Evolutionary conservation across 2,329 filamentous ascomycete genomes (phyloP).

Genomic region (Ceratocystis harringtonii): DNA sequence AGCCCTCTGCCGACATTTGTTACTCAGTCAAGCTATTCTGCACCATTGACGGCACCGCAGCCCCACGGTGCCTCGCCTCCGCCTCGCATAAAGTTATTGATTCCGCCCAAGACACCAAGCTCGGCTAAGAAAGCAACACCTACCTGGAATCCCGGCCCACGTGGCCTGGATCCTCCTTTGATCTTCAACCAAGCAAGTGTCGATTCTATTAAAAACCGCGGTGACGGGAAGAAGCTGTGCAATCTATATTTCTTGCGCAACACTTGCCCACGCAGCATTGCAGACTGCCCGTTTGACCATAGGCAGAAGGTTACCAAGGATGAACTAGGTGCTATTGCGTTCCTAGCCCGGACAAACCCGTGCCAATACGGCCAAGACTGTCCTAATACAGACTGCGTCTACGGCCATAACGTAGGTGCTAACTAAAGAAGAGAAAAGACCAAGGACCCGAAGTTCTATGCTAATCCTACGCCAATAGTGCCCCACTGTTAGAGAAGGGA

Average conservation of each 20-base stretch:
- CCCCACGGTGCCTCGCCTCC: slow-evolving; percentile 7
- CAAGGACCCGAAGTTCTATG: not conserved
- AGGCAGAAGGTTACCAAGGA: slow-evolving; percentile 37
- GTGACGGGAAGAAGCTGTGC: slow-evolving; percentile 41
- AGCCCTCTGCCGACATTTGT: not conserved
- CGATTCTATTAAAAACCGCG: slow-evolving; percentile 41
- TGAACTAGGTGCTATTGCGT: slow-evolving; percentile 41
- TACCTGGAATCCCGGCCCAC: slow-evolving; percentile 5
- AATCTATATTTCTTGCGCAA: slow-evolving; percentile 47
- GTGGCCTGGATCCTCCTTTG: slow-evolving; percentile 7
- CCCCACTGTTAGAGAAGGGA: slow-evolving; percentile 35
- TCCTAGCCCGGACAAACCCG: slow-evolving; percentile 41
- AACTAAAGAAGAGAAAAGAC: not conserved
- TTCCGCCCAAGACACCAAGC: not conserved
- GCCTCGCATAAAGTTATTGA: slow-evolving; percentile 1
- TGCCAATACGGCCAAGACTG: slow-evolving; percentile 45
- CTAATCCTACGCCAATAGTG: slow-evolving; percentile 29
- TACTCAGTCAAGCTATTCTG: not conserved
- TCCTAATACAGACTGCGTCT: slow-evolving; percentile 42
- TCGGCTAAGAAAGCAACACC: not conserved
- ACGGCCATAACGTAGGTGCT: slow-evolving; percentile 43
- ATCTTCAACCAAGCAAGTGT: slow-evolving; percentile 24
- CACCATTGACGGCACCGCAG: not conserved
- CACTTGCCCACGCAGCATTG: slow-evolving; percentile 37
- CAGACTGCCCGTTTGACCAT: slow-evolving; percentile 41